These are phyloP conservation scores for Hypholoma fasciculare DNA, from an alignment of 768 basidiomycete genomes.

Conservation along the genomic window DNA sequence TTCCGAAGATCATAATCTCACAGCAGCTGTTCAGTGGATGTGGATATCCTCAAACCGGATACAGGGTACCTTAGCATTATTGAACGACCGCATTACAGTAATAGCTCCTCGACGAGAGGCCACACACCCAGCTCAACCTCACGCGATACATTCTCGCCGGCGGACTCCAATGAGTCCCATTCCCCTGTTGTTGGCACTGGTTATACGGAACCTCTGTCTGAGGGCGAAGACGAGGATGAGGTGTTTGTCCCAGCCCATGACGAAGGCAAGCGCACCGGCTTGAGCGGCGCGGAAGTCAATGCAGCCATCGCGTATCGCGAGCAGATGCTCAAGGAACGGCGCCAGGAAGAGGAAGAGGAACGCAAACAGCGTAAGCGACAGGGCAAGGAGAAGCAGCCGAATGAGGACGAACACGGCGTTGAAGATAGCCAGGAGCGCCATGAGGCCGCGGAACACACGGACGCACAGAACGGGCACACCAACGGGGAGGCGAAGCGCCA, in stretches of 20 bases:
- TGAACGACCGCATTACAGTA: conserved; percentile 61
- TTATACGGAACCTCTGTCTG: conserved; percentile 91
- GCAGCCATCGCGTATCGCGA: conserved; percentile 89
- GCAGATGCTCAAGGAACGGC: conserved; percentile 61
- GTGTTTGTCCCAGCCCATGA: conserved; percentile 71
- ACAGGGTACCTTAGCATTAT: conserved; percentile 73
- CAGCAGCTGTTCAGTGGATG: conserved; percentile 66
- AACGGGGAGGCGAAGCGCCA: conserved; percentile 33
- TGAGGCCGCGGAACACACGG: neutral
- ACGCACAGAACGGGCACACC: neutral
- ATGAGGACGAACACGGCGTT: conserved; percentile 12
- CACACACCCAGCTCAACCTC: conserved; percentile 19
- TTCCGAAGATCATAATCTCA: neutral
- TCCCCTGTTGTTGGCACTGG: conserved; percentile 31
- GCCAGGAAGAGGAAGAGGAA: conserved; percentile 29
- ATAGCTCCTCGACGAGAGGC: conserved; percentile 45
- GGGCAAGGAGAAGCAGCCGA: conserved; percentile 24
- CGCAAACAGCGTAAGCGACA: conserved; percentile 20
- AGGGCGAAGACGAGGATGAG: conserved; percentile 87
- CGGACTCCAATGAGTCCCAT: conserved; percentile 42
- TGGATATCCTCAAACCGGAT: conserved; percentile 91
- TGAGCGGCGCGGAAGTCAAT: conserved; percentile 71
- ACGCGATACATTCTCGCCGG: conserved; percentile 10
- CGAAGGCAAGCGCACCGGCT: conserved; percentile 78
- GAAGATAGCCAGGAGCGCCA: conserved; percentile 3